phyloP scores from a whole-genome alignment of 345 rosid species.

The Ricinus communis region DNA sequence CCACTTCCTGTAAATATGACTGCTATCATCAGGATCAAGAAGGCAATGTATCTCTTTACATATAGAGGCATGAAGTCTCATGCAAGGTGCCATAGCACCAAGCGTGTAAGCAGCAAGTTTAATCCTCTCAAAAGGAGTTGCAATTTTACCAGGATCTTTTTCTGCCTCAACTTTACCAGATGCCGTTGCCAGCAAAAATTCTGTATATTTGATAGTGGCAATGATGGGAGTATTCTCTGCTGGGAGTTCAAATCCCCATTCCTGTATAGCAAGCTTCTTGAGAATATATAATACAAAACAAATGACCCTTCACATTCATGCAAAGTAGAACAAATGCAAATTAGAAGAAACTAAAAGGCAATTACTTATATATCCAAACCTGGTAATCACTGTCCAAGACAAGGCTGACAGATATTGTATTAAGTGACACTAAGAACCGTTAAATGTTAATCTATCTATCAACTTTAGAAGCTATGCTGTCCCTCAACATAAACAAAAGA shows the following conservation, averaged over 20 bases:
- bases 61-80: slow-evolving; percentile 74
- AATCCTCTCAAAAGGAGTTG: slow-evolving; percentile 94
- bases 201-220: slow-evolving; percentile 72
- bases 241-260: slow-evolving; percentile 66
- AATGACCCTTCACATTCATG: background rate
- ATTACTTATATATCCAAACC: background rate
- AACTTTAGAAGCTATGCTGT: background rate
- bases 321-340: background rate
- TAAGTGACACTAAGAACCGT: no score
- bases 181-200: slow-evolving; percentile 92
- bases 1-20: slow-evolving; percentile 86
- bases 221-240: slow-evolving; percentile 49
- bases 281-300: slow-evolving; percentile 11
- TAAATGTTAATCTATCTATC: no score
- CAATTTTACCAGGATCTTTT: slow-evolving; percentile 85
- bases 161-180: slow-evolving; percentile 91
- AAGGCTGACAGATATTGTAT: background rate
- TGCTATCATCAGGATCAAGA: slow-evolving; percentile 43
- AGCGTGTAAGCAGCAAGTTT: slow-evolving; percentile 94
- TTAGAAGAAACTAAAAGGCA: background rate
- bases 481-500: background rate
- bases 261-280: slow-evolving; percentile 51
- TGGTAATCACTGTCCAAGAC: background rate
- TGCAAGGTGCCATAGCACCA: slow-evolving; percentile 94
- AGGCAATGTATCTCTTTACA: slow-evolving; percentile 66